Conservation (phyloP, 305 asterid genomes). For the Fraxinus sp. region DNA sequence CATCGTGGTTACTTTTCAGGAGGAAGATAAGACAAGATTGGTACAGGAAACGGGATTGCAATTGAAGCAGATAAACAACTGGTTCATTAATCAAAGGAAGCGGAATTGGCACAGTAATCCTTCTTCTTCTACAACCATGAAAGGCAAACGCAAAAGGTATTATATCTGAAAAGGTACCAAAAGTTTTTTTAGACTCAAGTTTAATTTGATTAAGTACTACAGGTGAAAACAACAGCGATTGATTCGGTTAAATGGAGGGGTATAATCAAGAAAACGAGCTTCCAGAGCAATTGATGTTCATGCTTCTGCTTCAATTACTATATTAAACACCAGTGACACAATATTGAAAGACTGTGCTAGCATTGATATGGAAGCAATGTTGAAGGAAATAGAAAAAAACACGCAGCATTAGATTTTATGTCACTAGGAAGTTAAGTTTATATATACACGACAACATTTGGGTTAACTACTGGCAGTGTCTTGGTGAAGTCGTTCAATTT, state of each 20-base stretch:
- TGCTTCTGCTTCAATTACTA: background rate
- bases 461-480: background rate
- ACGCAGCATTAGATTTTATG: background rate
- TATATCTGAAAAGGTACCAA: background rate
- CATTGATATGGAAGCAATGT: background rate
- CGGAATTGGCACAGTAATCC: slow-evolving; percentile 58
- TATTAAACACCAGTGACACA: background rate
- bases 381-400: background rate
- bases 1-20: slow-evolving; percentile 27
- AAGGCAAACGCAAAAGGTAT: slow-evolving; percentile 54
- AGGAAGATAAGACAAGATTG: slow-evolving; percentile 56
- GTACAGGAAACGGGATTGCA: slow-evolving; percentile 62
- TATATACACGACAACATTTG: background rate
- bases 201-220: background rate
- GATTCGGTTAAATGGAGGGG: background rate
- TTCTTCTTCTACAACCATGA: slow-evolving; percentile 41
- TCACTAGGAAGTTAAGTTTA: background rate
- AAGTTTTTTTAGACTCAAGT: background rate
- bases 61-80: slow-evolving; percentile 56
- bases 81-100: slow-evolving; percentile 60
- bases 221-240: slow-evolving; percentile 7
- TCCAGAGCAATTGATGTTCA: background rate
- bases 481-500: background rate
- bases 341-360: background rate
- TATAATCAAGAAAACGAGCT: background rate